phyloP scores from a whole-genome alignment of 2,329 filamentous ascomycete genomes.

The Epichloe baconii region DNA sequence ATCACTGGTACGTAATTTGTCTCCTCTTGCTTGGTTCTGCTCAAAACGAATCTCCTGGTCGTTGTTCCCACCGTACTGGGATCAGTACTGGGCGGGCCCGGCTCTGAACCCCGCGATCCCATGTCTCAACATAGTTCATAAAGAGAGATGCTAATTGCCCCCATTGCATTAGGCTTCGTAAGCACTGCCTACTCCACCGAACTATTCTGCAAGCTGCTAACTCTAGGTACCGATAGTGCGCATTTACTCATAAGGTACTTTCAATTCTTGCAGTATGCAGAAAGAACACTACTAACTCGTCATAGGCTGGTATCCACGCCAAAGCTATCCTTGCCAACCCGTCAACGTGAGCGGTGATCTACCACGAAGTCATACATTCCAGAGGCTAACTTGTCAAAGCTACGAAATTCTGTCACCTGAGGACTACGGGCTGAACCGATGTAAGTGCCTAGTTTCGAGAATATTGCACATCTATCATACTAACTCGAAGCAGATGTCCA shows the following conservation, averaged over 20 bases:
- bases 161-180: not conserved
- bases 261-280: not conserved
- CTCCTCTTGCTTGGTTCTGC: too few relatives aligned
- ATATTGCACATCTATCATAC: not conserved
- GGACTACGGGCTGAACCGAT: slow-evolving; percentile 28
- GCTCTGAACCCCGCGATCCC: not conserved
- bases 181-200: not conserved
- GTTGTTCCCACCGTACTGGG: not conserved
- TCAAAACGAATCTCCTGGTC: not conserved
- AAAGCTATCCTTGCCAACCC: slow-evolving; percentile 12
- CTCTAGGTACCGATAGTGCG: not conserved
- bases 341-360: not conserved
- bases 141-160: not conserved
- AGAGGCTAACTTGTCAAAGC: slow-evolving; percentile 27
- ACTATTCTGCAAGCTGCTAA: not conserved
- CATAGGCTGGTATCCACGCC: slow-evolving; percentile 21
- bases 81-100: not conserved
- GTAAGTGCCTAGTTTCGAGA: not conserved
- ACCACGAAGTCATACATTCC: not conserved
- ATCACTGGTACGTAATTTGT: slow-evolving; percentile 13
- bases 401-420: slow-evolving; percentile 85
- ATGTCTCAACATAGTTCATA: not conserved
- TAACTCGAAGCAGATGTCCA: slow-evolving; percentile 1
- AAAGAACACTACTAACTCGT: not conserved
- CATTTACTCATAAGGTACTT: slow-evolving; percentile 1